Base-by-base conservation (phyloP, 768 basidiomycete genomes). In the Agaricus sinodeliciosus region DNA sequence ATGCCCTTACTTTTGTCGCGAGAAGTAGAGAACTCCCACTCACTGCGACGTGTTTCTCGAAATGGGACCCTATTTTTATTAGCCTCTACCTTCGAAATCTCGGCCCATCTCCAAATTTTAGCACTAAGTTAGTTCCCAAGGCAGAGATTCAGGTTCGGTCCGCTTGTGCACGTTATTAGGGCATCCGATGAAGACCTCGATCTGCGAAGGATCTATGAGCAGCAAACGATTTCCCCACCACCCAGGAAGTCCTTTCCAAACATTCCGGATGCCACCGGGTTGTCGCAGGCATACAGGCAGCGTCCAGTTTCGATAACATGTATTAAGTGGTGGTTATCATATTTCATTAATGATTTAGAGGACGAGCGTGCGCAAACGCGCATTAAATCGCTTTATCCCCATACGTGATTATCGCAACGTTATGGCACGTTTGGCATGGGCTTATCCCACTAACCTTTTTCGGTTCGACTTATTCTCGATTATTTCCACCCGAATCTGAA, bases 381-480 rank as follows among this genome's bases (percentile, higher is more conserved):
- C 43, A 18, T n/a, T 22, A 31, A 44, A n/a, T 47, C 52, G 46
- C 54, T 27, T 51, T 56, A 49, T 55, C 41, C 53, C 57, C 55
- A 55, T 58, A 43, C 51, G 54, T 46, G 27, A 40, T 60, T 58
- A 62, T 60, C 57, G 58, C 61, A 57, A 53, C 58, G 60, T 67
- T 67, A 60, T 67, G 66, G 62, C 62, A 65, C 67, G 59, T 65
- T 67, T 68, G 66, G 64, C 63, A 60, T 57, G 54, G 57, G 60
- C 57, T 46, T 55, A 60, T 34, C 61, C 60, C 62, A 59, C 71
- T 74, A 74, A 72, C 73, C 73, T 63, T 67, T 70, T 73, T 64
- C 62, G 67, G 73, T 55, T 60, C 59, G 62, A 59, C 59, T 37
- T 61, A 60, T 67, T 65, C 63, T 65, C 63, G 64, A 66, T 64